Evolutionary conservation across 2,329 filamentous ascomycete species (phyloP).

Genomic region (Tolypocladium capitatum): DNA sequence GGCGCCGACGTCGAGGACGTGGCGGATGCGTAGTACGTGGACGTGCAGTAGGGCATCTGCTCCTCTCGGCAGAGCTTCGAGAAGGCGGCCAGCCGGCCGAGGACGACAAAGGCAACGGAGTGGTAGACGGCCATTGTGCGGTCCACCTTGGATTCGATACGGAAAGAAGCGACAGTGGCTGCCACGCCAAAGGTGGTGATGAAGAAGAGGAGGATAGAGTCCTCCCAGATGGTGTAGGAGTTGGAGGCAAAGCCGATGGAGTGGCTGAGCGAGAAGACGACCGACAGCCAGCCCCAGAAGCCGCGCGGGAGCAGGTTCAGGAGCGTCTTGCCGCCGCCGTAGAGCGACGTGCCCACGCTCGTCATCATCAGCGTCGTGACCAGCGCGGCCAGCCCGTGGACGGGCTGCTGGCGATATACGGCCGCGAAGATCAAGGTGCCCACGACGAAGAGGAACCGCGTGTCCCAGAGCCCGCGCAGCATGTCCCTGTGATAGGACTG

Average conservation of each 20-base stretch:
- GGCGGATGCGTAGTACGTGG: conserved; percentile 87
- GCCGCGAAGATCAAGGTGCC: conserved; percentile 15
- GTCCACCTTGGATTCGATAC: conserved; percentile 53
- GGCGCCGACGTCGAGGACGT: conserved; percentile 84
- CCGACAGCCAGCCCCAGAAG: conserved; percentile 78
- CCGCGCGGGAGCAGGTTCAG: conserved; percentile 52
- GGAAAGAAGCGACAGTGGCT: conserved; percentile 61
- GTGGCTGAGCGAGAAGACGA: conserved; percentile 70
- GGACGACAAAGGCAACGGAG: conserved; percentile 65
- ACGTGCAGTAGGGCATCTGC: conserved; percentile 93
- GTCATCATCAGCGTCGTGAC: conserved; percentile 20
- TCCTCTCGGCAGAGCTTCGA: conserved; percentile 93
- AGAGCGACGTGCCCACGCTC: conserved; percentile 30
- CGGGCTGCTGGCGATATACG: conserved; percentile 18
- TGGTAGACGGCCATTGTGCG: conserved; percentile 71
- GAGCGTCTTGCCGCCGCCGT: conserved; percentile 29
- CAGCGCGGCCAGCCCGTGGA: conserved; percentile 26
- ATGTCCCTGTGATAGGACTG: conserved; percentile 18
- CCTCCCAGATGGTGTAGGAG: conserved; percentile 98
- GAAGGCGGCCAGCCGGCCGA: conserved; percentile 69
- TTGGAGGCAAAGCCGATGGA: conserved; percentile 94
- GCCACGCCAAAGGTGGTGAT: conserved; percentile 73
- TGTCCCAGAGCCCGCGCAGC: conserved; percentile 22
- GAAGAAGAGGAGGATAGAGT: conserved; percentile 86
- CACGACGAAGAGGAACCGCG: conserved; percentile 18